Evolutionary conservation across 768 basidiomycete genomes (phyloP), one percentile per base, ranked within the genome.

Genomic region (Dendrothele bispora): DNA sequence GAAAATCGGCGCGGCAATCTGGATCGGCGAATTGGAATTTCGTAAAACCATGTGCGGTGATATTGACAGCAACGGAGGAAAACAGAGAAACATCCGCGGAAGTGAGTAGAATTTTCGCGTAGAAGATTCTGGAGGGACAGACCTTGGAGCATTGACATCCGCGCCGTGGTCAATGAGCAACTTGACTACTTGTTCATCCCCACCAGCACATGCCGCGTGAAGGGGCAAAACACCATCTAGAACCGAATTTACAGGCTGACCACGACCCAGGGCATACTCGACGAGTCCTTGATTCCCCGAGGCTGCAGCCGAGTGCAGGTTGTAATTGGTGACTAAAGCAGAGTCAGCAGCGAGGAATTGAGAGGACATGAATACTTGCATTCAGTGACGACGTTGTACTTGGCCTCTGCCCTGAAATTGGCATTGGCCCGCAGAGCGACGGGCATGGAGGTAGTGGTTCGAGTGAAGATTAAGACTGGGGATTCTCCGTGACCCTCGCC

Each of bases 101-200:
- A 32, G 42, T 48, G 47, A 43, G 25, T 46, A 15, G 10, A 30
- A 39, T 43, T n/a, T 48, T 39, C 47, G 46, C 1, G 30, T 32
- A 41, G 51, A 14, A 37, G 32, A 53, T 20, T 17, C 4, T 6
- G 7, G 53, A 36, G 57, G 41, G 14, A 64, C 79, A 51, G 44
- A 90, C 89, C 95, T 83, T 44, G 92, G 87, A 4, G 94, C 94
- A 67, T 98, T 98, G 25, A 98, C 95, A 62, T 99, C 97, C n/a
- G 97, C 97, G 18, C 97, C 95, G 49, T 84, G 74, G 52, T 97
- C 91, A 59, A 99, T 88, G 38, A 99, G 72, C 54, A 95, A 76
- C 58, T 83, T 80, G 32, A 98, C 93, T 36, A 98, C 89, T 48
- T 84, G 79, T 47, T 88, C 90, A 61, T 83, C 90, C 2, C 97